A percentile compares a stretch with the other conserved stretches of the same genome.
These are phyloP conservation scores for Cryptococcus jaspeensis DNA, from an alignment of 1,284 basidiomycete species.

Conservation along the genomic window DNA sequence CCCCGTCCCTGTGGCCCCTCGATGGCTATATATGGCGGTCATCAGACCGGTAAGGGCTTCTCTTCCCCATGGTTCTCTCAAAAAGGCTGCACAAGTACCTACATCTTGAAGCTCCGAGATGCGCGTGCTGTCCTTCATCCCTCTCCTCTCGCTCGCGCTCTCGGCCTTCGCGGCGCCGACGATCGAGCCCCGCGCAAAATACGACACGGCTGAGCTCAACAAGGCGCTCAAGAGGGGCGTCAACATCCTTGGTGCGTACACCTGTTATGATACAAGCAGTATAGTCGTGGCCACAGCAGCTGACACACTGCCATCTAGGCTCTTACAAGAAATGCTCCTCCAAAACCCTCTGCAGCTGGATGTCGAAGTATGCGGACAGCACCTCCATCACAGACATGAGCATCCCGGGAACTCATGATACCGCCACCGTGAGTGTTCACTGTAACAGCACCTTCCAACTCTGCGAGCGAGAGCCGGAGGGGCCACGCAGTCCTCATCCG, in stretches of 20 bases:
- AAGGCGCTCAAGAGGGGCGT: constrained; percentile 5
- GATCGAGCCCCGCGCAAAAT: not conserved
- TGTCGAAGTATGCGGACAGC: constrained; percentile 9
- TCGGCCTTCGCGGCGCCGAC: not conserved
- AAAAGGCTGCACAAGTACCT: too few relatives aligned
- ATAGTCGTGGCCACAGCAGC: not conserved
- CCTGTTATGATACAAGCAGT: not conserved
- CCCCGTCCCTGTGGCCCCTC: too few relatives aligned
- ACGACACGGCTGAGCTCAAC: constrained; percentile 5
- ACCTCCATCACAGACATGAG: constrained; percentile 12
- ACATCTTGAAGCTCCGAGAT: too few relatives aligned
- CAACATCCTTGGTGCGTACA: constrained; percentile 9
- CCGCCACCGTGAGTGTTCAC: constrained; percentile 9
- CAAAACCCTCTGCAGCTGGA: constrained; percentile 8
- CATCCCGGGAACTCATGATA: constrained; percentile 16
- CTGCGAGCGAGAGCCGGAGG: not conserved
- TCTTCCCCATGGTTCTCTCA: too few relatives aligned
- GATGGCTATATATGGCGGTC: too few relatives aligned
- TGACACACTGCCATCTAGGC: not conserved
- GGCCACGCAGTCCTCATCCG: not conserved
- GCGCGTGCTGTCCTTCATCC: not conserved
- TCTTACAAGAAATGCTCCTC: constrained; percentile 9
- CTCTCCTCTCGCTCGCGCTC: not conserved
- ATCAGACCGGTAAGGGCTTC: too few relatives aligned
- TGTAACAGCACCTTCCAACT: not conserved